Conservation (phyloP, 1,284 basidiomycete genomes). For the Blastosporella zonata region DNA sequence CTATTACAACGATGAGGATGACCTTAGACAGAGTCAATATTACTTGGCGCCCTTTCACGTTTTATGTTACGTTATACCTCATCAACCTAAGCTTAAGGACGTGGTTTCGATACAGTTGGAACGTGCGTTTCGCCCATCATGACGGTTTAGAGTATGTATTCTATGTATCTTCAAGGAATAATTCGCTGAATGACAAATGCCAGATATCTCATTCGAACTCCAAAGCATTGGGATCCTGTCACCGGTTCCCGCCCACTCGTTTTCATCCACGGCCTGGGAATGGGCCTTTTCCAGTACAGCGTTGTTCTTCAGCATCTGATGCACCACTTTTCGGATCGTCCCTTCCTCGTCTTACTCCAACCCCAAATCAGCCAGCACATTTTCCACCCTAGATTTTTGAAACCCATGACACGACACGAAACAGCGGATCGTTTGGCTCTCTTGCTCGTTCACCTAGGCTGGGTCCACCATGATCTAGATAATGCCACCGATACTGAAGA, state of each 20-base stretch:
- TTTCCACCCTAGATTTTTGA: slow-evolving; percentile 71
- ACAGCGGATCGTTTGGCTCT: slow-evolving; percentile 57
- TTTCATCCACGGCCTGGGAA: slow-evolving; percentile 85
- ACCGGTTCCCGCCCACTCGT: slow-evolving; percentile 68
- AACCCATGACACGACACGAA: slow-evolving; percentile 64
- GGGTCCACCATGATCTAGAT: slow-evolving; percentile 40
- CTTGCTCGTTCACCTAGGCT: slow-evolving; percentile 64
- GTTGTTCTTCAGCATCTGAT: slow-evolving; percentile 49
- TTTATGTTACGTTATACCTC: slow-evolving; percentile 62
- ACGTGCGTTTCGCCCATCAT: slow-evolving; percentile 46
- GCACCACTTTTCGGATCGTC: slow-evolving; percentile 59
- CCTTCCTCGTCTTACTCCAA: slow-evolving; percentile 77
- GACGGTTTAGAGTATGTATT: slow-evolving; percentile 63
- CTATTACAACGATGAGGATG: slow-evolving; percentile 62
- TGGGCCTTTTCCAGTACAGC: slow-evolving; percentile 73
- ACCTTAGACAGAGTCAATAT: slow-evolving; percentile 80
- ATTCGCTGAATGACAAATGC: slow-evolving; percentile 5
- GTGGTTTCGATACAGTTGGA: slow-evolving; percentile 44
- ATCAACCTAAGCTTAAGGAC: slow-evolving; percentile 51
- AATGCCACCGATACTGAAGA: slow-evolving; percentile 23
- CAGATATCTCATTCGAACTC: slow-evolving; percentile 76
- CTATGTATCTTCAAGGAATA: not conserved
- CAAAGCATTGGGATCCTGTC: slow-evolving; percentile 57
- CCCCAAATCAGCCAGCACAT: slow-evolving; percentile 85
- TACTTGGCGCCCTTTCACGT: slow-evolving; percentile 65